These are phyloP conservation scores for Lagenaria siceraria DNA, from an alignment of 306 rosid species.

Conservation along the genomic window DNA sequence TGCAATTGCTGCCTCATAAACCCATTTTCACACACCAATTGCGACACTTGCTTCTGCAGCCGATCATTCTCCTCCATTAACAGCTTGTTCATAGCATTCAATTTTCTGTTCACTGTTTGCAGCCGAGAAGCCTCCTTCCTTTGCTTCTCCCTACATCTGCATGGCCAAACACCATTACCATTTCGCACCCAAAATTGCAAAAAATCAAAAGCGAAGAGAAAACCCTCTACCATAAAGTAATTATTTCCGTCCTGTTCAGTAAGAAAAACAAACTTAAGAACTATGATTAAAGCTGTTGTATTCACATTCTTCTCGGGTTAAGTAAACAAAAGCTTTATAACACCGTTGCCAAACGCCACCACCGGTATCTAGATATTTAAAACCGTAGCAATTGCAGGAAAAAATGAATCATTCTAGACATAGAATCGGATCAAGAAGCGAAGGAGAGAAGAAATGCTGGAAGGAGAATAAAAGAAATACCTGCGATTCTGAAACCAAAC, in stretches of 20 bases:
- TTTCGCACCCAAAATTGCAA: background rate
- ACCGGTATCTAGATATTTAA: background rate
- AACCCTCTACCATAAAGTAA: background rate
- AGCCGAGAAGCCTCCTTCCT: conserved; percentile 87
- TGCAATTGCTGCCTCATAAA: conserved; percentile 85
- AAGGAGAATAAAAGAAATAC: conserved; percentile 8
- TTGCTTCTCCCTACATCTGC: conserved; percentile 98
- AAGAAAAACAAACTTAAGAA: background rate
- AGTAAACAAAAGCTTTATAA: background rate
- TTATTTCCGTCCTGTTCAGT: background rate
- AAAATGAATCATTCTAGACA: background rate
- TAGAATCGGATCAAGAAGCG: background rate
- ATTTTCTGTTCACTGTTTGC: conserved; percentile 81
- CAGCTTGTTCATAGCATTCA: conserved; percentile 87
- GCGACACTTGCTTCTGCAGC: conserved; percentile 94
- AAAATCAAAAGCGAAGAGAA: background rate
- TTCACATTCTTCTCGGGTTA: background rate
- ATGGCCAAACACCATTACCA: conserved; percentile 7
- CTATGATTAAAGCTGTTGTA: background rate
- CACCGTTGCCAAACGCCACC: background rate
- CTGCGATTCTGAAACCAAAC: conserved; percentile 99
- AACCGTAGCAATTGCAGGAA: background rate
- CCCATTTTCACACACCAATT: conserved; percentile 89
- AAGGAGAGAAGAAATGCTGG: background rate
- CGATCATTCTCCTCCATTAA: conserved; percentile 99